phyloP scores from a whole-genome alignment of 345 rosid species.

The Salix dunnii region DNA sequence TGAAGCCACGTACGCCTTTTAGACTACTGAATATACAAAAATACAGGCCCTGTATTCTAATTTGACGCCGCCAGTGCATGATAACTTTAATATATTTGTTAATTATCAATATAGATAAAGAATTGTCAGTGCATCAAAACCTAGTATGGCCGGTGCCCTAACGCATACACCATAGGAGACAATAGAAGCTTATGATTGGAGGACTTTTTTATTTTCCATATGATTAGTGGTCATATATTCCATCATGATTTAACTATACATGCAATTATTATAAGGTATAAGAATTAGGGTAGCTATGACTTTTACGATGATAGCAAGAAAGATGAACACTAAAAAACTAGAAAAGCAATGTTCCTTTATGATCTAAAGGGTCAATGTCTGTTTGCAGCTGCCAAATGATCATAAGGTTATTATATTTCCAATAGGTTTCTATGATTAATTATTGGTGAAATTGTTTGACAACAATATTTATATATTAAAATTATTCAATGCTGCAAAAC shows the following conservation, averaged over 20 bases:
- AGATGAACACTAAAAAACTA: background rate
- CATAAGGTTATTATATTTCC: background rate
- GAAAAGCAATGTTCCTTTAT: background rate
- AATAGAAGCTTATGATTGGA: background rate
- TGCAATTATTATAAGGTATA: background rate
- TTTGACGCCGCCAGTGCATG: background rate
- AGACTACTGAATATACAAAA: background rate
- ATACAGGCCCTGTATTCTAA: background rate
- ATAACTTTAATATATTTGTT: background rate
- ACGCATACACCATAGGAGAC: too few species aligned
- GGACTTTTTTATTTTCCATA: background rate
- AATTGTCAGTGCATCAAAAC: too few species aligned
- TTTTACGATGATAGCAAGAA: background rate
- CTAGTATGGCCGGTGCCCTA: background rate
- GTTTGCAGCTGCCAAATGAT: background rate
- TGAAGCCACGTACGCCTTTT: conserved; percentile 2
- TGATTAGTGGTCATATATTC: background rate
- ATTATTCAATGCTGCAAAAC: background rate
- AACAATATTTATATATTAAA: background rate
- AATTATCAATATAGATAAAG: too few species aligned
- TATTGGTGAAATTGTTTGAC: background rate
- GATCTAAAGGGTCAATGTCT: background rate
- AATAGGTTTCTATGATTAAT: background rate
- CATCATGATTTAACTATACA: background rate
- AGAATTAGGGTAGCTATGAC: background rate